Base-by-base conservation (phyloP, 106 monocot species). In the Cymbidium sinense region DNA sequence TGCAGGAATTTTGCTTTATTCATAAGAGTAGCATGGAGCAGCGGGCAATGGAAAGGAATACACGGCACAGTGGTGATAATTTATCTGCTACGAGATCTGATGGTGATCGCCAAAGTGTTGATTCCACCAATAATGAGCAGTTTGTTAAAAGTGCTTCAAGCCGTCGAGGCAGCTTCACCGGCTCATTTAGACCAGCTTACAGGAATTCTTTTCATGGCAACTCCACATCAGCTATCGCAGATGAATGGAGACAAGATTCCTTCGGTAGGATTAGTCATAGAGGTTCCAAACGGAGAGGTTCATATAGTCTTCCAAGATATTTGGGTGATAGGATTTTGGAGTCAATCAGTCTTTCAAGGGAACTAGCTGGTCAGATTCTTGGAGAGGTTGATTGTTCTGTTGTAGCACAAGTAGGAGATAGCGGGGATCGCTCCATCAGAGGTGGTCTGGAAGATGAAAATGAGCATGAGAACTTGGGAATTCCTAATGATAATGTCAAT, bases 341-440 rank as follows among this genome's bases (percentile, higher is more conserved):
- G 36, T 87, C 87, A 0, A 79, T 90, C 70, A 84, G 83, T 76
- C 81, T 87, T 55, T 86, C 85, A 4, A 75, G 81, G 52, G 81
- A 86, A 15, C 65, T 85, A 13, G 81, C 78, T 7, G 85, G 84
- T 41, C 75, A 87, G 41, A 75, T 89, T 30, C 79, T 86, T 74
- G 89, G 78, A 15, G 86, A 83, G 61, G 76, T 82, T 8, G 89
- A 91, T 70, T 79, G 82, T 64, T 79, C 86, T 12, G 27, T 81
- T 31, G 69, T 74, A 47, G 91, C 91, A 39, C 91, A 83, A 81
- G 51, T 76, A 12, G 91, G 88, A 30, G 89, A 91, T 51, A 85
- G 82, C 52, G 91, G 91, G 43, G 85, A 84, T 83, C 80, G 84
- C 29, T 80, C 77, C 25, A 55, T 81, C 13, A 77, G 30, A 33